A percentile compares a stretch with the other conserved stretches of the same genome.
Conservation (phyloP, 352 stramenopile species). For the Phytophthora capsici region DNA sequence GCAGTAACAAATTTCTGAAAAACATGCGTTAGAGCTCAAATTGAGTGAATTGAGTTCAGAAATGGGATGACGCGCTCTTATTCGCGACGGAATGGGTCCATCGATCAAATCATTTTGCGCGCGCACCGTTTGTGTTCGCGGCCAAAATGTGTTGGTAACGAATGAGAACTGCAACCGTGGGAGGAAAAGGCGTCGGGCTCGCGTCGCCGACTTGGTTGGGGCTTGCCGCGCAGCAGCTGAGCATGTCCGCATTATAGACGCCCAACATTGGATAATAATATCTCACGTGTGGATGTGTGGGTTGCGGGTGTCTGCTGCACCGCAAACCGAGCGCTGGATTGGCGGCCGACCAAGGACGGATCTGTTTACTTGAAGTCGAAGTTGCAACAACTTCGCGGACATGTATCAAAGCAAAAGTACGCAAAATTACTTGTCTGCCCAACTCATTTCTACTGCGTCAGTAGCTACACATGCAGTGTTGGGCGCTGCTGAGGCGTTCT, state of each 20-base stretch:
- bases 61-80: neutral
- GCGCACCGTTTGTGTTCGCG: neutral
- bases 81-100: neutral
- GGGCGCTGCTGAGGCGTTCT: no score
- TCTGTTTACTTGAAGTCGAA: neutral
- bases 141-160: conserved; percentile 16
- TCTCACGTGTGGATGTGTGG: conserved; percentile 9
- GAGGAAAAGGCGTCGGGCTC: conserved; percentile 7
- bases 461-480: no score
- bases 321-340: neutral
- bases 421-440: neutral
- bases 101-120: neutral
- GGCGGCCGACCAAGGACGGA: neutral
- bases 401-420: neutral
- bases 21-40: neutral
- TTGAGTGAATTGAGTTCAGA: neutral
- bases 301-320: conserved; percentile 3
- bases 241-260: neutral
- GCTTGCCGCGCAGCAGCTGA: conserved; percentile 3
- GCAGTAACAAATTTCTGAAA: conserved; percentile 1
- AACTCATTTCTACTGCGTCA: neutral
- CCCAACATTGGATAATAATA: conserved; percentile 16
- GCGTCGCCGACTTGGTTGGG: neutral
- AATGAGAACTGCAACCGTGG: conserved; percentile 21
- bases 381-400: neutral